Evolutionary conservation across 768 basidiomycete genomes (phyloP), one percentile per base, ranked within the genome.

Genomic region (Leccinum variicolor): DNA sequence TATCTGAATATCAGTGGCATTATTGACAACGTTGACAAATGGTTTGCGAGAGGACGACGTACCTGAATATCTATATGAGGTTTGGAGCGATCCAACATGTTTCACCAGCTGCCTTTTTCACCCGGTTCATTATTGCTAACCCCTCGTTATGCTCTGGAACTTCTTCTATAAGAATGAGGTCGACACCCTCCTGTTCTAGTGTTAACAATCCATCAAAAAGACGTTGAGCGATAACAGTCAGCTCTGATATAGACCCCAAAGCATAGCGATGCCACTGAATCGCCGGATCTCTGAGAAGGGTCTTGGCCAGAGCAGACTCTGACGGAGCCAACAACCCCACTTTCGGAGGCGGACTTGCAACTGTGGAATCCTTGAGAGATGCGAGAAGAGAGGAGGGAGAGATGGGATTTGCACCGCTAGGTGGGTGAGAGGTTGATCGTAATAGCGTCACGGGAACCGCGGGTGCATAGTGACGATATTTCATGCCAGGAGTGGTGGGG

Each of bases 401-500:
- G 13, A 71, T 65, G 3, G 75, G 54, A 7, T 69, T 51, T n/a
- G 62, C 58, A 21, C 73, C 75, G 6, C 53, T 21, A 7, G 82
- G 79, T 25, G 80, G 78, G 45, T 66, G 59, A n/a, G 80, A 74
- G 5, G 73, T 63, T 3, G 84, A 83, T 60, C 81, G 79, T 39
- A 94, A 75, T 6, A 98, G 81, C 21, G 82, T 83, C 29, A 98
- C 91, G 2, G 94, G 93, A 4, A 94, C 86, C 1, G 87, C 77
- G 2, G 97, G 97, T 23, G 95, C 90, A 71, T 99, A 99, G 74
- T 99, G 97, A 52, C 89, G 84, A 72, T 99, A 99, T 75, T 99
- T 99, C 95, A 98, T 97, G 31, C 97, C 97, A 2, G 97, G 97
- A 0, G 97, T 98, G 8, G 93, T 94, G 9, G 97, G 97, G 0